Conservation (phyloP, 2,329 filamentous ascomycete genomes). For the Calonectria henricotiae region DNA sequence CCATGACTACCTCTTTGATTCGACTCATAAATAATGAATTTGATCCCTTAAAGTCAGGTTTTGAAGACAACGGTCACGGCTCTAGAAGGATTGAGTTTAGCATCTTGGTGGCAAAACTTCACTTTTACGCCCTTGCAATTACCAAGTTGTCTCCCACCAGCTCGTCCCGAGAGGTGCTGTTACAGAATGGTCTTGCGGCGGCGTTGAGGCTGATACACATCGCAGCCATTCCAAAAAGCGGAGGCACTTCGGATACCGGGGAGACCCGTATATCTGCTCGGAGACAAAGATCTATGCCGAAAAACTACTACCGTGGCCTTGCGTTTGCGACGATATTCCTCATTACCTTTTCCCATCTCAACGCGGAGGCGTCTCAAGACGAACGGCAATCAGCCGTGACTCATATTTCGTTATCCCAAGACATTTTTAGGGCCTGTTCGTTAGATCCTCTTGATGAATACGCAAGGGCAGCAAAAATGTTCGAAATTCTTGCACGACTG, state of each 20-base stretch:
- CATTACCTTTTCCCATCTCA: conserved; percentile 42
- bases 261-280: background rate
- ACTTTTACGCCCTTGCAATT: conserved; percentile 41
- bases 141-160: conserved; percentile 30
- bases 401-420: conserved; percentile 39
- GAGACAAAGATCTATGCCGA: conserved; percentile 37
- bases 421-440: conserved; percentile 32
- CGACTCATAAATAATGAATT: conserved; percentile 42
- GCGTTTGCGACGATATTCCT: conserved; percentile 44
- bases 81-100: conserved; percentile 35
- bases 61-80: conserved; percentile 21
- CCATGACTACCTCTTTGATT: conserved; percentile 37
- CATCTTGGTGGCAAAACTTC: conserved; percentile 39
- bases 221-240: conserved; percentile 20
- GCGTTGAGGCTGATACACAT: conserved; percentile 41
- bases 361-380: conserved; percentile 9
- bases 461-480: conserved; percentile 28
- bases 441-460: conserved; percentile 40
- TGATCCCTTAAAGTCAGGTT: conserved; percentile 31
- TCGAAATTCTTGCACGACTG: conserved; percentile 38
- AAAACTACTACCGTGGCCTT: conserved; percentile 42
- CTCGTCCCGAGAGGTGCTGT: conserved; percentile 37
- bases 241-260: background rate
- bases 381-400: conserved; percentile 39
- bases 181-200: conserved; percentile 32